phyloP scores from a whole-genome alignment of 176 grass and related monocot species.

The Zizania latifolia region DNA sequence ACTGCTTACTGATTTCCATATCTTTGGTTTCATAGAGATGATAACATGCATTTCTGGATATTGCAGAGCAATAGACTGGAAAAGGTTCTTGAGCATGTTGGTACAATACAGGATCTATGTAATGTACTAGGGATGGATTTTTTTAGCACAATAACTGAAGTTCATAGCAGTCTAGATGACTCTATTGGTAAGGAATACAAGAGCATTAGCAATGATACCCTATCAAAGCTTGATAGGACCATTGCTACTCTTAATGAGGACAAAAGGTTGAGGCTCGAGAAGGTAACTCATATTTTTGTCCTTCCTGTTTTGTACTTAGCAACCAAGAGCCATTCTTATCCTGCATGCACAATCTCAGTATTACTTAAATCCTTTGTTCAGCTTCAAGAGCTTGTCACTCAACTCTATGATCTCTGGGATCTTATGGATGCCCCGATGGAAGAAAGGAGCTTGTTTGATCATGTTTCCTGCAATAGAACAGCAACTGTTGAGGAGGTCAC shows the following conservation, averaged over 20 bases:
- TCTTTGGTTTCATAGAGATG: not conserved
- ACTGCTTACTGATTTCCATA: not conserved
- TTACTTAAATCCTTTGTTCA: not conserved
- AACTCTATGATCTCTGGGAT: not conserved
- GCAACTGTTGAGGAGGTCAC: not conserved
- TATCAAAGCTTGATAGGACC: slow-evolving; percentile 61
- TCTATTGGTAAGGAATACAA: slow-evolving; percentile 51
- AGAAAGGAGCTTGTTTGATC: not conserved
- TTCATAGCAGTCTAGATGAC: slow-evolving; percentile 52
- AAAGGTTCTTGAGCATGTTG: slow-evolving; percentile 46
- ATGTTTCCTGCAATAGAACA: not conserved
- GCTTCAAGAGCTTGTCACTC: not conserved
- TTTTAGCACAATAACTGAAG: slow-evolving; percentile 43
- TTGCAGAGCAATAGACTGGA: slow-evolving; percentile 55
- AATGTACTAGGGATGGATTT: slow-evolving; percentile 47
- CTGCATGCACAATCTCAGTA: not conserved
- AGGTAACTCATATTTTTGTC: slow-evolving; percentile 33
- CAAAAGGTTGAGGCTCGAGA: slow-evolving; percentile 58
- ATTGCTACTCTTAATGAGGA: slow-evolving; percentile 61
- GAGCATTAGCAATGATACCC: slow-evolving; percentile 63
- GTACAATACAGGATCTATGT: slow-evolving; percentile 52
- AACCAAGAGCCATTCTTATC: not conserved
- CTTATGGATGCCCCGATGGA: not conserved
- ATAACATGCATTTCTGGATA: not conserved
- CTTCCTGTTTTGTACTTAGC: not conserved